phyloP scores from a whole-genome alignment of 768 basidiomycete species.

The Lentinula sp. region DNA sequence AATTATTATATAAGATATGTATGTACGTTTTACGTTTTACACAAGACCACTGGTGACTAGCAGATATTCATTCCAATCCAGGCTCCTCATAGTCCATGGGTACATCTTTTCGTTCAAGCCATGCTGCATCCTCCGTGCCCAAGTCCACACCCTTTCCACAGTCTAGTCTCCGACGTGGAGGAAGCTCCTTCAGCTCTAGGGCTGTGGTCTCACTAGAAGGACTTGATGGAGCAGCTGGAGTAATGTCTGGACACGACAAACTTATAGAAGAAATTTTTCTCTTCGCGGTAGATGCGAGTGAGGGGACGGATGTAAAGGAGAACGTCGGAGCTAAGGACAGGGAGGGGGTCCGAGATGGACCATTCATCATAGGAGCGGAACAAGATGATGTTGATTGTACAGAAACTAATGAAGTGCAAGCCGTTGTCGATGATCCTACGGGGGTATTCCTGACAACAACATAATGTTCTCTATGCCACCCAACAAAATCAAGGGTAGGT shows the following conservation, averaged over 20 bases:
- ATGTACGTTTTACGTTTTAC: too few species aligned
- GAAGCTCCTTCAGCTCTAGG: conserved; percentile 55
- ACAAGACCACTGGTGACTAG: too few species aligned
- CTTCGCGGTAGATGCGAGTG: neutral
- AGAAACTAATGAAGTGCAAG: neutral
- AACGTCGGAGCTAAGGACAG: neutral
- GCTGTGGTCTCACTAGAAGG: neutral
- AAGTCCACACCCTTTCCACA: conserved; percentile 64
- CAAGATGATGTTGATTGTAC: neutral
- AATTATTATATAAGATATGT: too few species aligned
- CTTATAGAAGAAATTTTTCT: neutral
- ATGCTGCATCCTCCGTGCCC: conserved; percentile 54
- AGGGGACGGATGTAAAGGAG: neutral
- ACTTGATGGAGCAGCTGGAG: neutral
- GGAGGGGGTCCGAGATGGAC: neutral
- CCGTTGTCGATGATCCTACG: neutral
- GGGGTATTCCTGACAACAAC: conserved; percentile 43
- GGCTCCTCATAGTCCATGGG: conserved; percentile 71
- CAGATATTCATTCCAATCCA: neutral
- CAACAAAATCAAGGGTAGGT: conserved; percentile 56
- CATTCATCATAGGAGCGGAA: neutral
- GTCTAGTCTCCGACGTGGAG: conserved; percentile 49
- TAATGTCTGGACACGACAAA: neutral
- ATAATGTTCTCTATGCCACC: conserved; percentile 72
- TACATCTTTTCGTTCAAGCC: conserved; percentile 71